A percentile compares a stretch with the other conserved stretches of the same genome.
Conservation (phyloP, 2,329 filamentous ascomycete genomes). For the Colletotrichum tamarilloi region DNA sequence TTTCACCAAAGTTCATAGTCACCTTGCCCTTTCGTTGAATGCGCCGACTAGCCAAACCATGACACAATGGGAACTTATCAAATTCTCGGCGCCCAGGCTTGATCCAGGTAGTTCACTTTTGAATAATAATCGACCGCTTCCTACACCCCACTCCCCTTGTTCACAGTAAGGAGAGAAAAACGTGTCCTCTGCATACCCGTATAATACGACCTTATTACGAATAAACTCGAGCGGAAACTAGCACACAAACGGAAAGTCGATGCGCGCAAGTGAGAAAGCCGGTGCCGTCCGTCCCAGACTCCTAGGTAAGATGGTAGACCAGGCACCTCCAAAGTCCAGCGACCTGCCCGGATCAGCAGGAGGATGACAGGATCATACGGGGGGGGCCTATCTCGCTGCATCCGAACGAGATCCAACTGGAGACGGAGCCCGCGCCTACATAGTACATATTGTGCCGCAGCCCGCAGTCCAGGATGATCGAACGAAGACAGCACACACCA, state of each 20-base stretch:
- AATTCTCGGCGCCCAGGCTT: neutral
- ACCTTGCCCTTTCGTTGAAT: neutral
- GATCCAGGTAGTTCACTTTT: neutral
- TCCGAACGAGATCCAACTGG: neutral
- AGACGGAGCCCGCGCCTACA: neutral
- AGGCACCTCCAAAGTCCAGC: too few relatives aligned
- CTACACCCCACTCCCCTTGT: neutral
- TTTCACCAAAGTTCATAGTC: neutral
- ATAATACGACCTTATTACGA: neutral
- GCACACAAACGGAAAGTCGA: neutral
- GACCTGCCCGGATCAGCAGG: neutral
- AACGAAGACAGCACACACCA: neutral
- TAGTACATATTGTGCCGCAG: neutral
- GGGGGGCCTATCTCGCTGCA: neutral
- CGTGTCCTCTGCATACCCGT: conserved; percentile 8
- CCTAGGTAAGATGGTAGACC: neutral
- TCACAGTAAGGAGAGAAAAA: neutral
- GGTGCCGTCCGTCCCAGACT: neutral
- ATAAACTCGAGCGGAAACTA: neutral
- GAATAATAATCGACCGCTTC: neutral
- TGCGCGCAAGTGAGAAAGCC: neutral
- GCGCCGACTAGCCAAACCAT: neutral
- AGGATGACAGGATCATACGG: neutral
- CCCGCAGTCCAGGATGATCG: neutral
- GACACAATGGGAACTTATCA: neutral